Evolutionary conservation across 2,329 filamentous ascomycete species (phyloP), one percentile per base, ranked within the genome.

Genomic region (Lachnellula suecica): DNA sequence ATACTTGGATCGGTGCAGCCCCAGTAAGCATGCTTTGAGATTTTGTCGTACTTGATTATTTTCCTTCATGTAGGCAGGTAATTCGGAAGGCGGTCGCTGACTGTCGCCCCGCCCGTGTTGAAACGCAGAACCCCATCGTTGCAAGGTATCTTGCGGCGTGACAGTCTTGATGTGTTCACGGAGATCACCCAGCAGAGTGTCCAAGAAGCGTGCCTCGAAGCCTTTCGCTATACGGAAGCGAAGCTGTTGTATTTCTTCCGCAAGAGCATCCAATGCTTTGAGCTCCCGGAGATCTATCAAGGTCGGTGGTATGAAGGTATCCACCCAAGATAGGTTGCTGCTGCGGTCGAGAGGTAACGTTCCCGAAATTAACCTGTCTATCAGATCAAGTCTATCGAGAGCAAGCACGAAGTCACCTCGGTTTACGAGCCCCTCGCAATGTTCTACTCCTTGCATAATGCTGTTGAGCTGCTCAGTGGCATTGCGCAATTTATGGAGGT

Each of bases 141-240:
- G 84, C 11, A 99, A 73, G 1, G 95, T 93, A 44, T 90, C 86
- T 29, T 83, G 74, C 1, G 74, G 73, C 1, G 90, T 84, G 2
- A 94, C 86, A 2, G 79, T 82, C 48, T 89, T 84, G 24, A 91
- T 78, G 67, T 99, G 94, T 15, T 81, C 78, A 47, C 89, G 83
- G 37, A 97, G 71, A 69, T 99, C 94, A 3, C 78, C 79, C 25
- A 97, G 77, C 17, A 99, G 76, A 24, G 89, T 82, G 53, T 85
- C 82, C 25, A 94, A 76, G 63, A 97, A 96, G 40, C 86, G 85
- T 2, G 80, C 74, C 68, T 97, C 92, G 66, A 92, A 97, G 0
- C 86, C 89, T 69, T 88, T 91, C 20, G 94, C 94, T 52, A 97
- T 90, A 2, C 90, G 85, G 58, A 84, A 82, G 52, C 91, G 85